Evolutionary conservation across 2,329 filamentous ascomycete genomes (phyloP).

Genomic region (Microsporum audouinii): DNA sequence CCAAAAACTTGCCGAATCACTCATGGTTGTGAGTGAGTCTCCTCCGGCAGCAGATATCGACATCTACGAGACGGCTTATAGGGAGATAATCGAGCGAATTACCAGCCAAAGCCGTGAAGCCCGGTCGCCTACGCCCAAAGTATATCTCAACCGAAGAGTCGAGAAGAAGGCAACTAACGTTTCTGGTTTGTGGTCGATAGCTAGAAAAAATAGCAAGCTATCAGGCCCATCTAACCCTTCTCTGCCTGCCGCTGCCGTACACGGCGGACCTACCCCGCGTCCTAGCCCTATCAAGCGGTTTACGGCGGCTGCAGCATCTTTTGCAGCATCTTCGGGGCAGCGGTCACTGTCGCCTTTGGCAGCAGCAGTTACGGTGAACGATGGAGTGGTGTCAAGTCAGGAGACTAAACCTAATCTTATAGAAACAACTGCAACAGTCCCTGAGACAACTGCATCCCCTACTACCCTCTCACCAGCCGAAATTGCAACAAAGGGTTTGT

Average conservation of each 20-base stretch:
- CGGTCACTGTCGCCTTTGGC: not conserved
- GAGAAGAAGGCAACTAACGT: constrained; percentile 21
- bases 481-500: not conserved
- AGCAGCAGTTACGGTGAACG: not conserved
- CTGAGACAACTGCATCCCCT: not conserved
- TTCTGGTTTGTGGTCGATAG: not conserved
- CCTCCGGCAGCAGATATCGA: constrained; percentile 74
- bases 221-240: not conserved
- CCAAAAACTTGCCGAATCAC: not conserved
- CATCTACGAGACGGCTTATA: constrained; percentile 80
- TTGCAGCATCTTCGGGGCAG: not conserved
- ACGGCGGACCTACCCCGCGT: not conserved
- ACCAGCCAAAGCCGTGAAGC: constrained; percentile 31
- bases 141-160: constrained; percentile 47
- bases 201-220: not conserved
- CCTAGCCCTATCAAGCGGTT: not conserved
- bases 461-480: not conserved
- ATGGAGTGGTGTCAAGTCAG: not conserved
- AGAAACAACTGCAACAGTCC: not conserved
- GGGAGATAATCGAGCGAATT: constrained; percentile 68
- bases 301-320: not conserved
- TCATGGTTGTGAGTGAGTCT: constrained; percentile 48
- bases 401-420: not conserved
- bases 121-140: constrained; percentile 39
- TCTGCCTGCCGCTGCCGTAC: not conserved